Evolutionary conservation across 768 basidiomycete genomes (phyloP), one percentile per base, ranked within the genome.

Genomic region (Amanita fuliginea): DNA sequence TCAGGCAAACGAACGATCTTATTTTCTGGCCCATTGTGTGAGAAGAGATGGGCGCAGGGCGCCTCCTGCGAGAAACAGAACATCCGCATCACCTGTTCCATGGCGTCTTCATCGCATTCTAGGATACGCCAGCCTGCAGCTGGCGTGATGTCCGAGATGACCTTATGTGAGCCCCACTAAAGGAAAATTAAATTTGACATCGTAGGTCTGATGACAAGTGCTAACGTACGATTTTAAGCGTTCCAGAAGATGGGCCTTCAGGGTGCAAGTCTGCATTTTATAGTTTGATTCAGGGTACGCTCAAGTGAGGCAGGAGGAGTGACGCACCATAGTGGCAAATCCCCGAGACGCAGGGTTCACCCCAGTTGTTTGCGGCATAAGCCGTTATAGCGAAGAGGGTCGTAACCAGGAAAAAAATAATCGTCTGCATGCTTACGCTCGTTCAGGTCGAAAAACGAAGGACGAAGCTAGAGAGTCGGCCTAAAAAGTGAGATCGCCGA

Each of bases 91-190:
- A 63, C 61, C 40, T 69, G 67, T 21, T 59, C 53, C 1, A 57
- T 42, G 14, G 51, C 51, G 32, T 57, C 59, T 3, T 63, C 45
- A 42, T 67, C 57, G 46, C 70, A 72, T 47, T 61, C 64, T 28
- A 68, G 51, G 42, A 72, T 67, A 19, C 58, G 54, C 69, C 70
- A 72, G 30, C 67, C 68, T 14, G 68, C 69, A 26, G 68, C 69
- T 6, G 55, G 10, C 2, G 70, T 72, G 41, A 72, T 64, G 49
- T 72, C 70, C 1, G 66, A 61, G 34, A 70, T 62, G 2, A 61
- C 56, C 30, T 57, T 49, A 4, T 48, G 28, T 3, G 57, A 53
- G 5, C 59, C 59, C 60, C 59, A 62, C 58, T 60, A 42, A 11
- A 44, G 2, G 30, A 37, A 22, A 42, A 13, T 40, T 30, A 3